phyloP scores from a whole-genome alignment of 768 basidiomycete species.

The Dendrothele bispora region DNA sequence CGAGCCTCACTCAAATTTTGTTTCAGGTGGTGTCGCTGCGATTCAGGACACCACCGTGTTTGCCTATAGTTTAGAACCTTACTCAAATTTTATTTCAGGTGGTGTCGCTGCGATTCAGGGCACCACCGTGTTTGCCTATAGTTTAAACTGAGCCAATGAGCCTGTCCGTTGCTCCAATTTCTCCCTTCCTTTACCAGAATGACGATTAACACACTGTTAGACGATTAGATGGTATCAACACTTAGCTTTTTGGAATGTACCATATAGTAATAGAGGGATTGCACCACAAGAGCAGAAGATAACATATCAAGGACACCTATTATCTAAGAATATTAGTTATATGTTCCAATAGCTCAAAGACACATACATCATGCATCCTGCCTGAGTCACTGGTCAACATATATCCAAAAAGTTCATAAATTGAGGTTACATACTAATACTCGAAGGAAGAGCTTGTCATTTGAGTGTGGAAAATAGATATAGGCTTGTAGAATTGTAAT shows the following conservation, averaged over 20 bases:
- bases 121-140: no score
- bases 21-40: no score
- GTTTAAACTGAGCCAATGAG: no score
- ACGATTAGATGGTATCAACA: background rate
- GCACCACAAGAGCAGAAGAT: slow-evolving; percentile 39
- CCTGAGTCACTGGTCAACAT: slow-evolving; percentile 5
- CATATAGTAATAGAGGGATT: slow-evolving; percentile 46
- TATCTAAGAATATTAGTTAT: background rate
- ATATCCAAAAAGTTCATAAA: background rate
- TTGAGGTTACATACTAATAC: slow-evolving; percentile 24
- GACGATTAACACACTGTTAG: no score
- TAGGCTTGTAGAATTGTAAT: slow-evolving; percentile 42
- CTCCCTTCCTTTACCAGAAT: no score
- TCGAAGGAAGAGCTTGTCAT: slow-evolving; percentile 28
- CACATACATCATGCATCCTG: slow-evolving; percentile 17
- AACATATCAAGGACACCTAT: slow-evolving; percentile 33
- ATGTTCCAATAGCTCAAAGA: no score
- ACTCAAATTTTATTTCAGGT: no score
- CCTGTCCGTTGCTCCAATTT: no score
- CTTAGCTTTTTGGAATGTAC: slow-evolving; percentile 19
- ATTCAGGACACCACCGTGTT: no score
- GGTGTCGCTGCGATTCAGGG: no score
- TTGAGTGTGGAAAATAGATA: slow-evolving; percentile 33
- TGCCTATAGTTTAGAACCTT: no score
- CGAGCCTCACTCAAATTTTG: no score